These are phyloP conservation scores for Dinochytrium kinnereticum DNA, from an alignment of 371 early-diverging fungal species.

Conservation along the genomic window DNA sequence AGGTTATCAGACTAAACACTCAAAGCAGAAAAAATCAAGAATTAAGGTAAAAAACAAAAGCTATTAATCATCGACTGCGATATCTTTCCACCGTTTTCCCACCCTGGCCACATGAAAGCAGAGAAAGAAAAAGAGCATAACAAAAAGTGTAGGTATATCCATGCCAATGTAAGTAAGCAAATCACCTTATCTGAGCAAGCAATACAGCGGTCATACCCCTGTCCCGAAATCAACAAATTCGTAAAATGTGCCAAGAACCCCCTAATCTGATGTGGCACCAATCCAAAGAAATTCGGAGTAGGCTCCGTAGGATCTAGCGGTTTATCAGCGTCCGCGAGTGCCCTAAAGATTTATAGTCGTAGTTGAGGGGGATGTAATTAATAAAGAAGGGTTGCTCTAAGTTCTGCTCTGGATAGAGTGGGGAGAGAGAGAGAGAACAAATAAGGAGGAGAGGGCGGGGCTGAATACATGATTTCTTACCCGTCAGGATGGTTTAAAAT, in stretches of 20 bases:
- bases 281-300: slow-evolving; percentile 58
- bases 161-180: not conserved
- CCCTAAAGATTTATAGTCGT: too few relatives aligned
- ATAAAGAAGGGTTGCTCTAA: too few relatives aligned
- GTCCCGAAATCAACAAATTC: slow-evolving; percentile 84
- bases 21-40: not conserved
- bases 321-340: slow-evolving; percentile 32
- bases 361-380: too few relatives aligned
- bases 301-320: slow-evolving; percentile 27
- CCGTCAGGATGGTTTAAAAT: slow-evolving; percentile 82
- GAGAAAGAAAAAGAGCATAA: not conserved
- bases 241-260: slow-evolving; percentile 86
- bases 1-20: not conserved
- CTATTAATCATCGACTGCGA: too few relatives aligned
- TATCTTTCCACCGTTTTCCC: too few relatives aligned
- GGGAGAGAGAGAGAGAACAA: too few relatives aligned
- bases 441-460: not conserved
- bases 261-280: slow-evolving; percentile 91
- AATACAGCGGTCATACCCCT: slow-evolving; percentile 85
- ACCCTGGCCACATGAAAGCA: not conserved
- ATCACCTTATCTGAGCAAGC: slow-evolving; percentile 80
- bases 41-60: not conserved
- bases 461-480: slow-evolving; percentile 46
- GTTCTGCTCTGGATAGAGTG: too few relatives aligned
- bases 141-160: too few relatives aligned